phyloP scores from a whole-genome alignment of 108 stramenopile genomes.

The Schizochytrium sp. region DNA sequence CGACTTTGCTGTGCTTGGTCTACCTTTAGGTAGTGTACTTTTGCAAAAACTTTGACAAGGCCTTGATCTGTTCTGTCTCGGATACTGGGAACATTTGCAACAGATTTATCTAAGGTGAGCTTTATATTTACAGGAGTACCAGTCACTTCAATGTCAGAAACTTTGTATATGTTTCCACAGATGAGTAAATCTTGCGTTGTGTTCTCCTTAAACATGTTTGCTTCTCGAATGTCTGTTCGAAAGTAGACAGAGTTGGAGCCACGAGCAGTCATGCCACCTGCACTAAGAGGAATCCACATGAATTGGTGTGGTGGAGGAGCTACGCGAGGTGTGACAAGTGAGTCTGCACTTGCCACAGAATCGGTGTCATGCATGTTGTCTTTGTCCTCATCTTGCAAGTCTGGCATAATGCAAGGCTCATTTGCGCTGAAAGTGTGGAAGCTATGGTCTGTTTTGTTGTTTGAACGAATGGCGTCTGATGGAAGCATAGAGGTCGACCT shows the following conservation, averaged over 20 bases:
- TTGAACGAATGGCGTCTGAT: no score
- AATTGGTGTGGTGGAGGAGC: neutral
- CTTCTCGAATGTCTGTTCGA: neutral
- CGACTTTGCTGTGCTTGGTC: neutral
- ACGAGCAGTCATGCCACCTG: neutral
- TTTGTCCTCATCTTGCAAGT: neutral
- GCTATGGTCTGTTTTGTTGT: no score
- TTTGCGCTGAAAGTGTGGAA: no score
- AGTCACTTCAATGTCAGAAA: neutral
- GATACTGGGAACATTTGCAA: neutral
- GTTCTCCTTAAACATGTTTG: neutral
- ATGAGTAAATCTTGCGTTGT: neutral
- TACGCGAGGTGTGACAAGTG: neutral
- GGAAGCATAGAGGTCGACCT: no score
- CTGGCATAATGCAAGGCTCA: no score
- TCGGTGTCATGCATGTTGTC: neutral
- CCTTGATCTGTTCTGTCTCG: conserved; percentile 17
- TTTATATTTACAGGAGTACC: neutral
- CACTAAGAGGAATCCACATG: neutral
- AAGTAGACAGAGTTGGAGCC: neutral
- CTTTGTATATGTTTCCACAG: neutral
- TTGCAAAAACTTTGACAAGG: conserved; percentile 21
- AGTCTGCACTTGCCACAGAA: neutral
- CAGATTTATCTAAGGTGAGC: neutral
- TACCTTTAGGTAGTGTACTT: neutral